Conservation (phyloP, 108 stramenopile genomes). For the Cyclotella baltica region DNA sequence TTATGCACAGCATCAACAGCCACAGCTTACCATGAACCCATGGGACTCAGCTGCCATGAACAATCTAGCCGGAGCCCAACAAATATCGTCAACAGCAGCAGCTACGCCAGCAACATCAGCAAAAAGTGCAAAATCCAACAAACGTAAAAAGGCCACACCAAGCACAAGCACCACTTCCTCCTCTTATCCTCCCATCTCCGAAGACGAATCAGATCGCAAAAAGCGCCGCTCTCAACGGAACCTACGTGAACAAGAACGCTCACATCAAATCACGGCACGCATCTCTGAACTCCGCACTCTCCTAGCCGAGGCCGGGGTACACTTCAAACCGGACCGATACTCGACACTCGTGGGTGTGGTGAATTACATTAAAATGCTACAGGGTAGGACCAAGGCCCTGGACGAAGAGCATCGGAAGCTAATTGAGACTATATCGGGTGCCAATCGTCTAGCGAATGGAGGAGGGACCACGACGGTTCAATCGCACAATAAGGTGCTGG, state of each 20-base stretch:
- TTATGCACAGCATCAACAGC: conserved; percentile 13
- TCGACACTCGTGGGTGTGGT: conserved; percentile 76
- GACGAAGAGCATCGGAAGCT: conserved; percentile 79
- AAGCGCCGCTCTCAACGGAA: conserved; percentile 77
- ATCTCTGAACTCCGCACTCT: conserved; percentile 70
- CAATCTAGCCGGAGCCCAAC: background rate
- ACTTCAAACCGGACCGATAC: conserved; percentile 81
- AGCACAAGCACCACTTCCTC: conserved; percentile 11
- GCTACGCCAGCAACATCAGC: background rate
- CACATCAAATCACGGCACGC: conserved; percentile 75
- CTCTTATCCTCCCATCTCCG: conserved; percentile 55
- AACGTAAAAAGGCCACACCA: conserved; percentile 6
- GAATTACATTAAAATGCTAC: conserved; percentile 76
- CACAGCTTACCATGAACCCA: background rate
- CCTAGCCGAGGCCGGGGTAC: conserved; percentile 61
- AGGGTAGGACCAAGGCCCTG: conserved; percentile 57
- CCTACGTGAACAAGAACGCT: conserved; percentile 79
- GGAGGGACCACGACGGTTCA: conserved; percentile 29
- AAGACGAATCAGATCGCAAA: conserved; percentile 71
- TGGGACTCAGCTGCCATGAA: background rate
- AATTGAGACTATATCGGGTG: conserved; percentile 65
- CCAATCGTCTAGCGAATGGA: conserved; percentile 60
- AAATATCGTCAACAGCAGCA: background rate
- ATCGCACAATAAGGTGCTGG: conserved; percentile 7
- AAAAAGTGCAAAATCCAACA: conserved; percentile 8